These are phyloP conservation scores for Colletotrichum plurivorum DNA, from an alignment of 2,329 filamentous ascomycete genomes.

Conservation along the genomic window DNA sequence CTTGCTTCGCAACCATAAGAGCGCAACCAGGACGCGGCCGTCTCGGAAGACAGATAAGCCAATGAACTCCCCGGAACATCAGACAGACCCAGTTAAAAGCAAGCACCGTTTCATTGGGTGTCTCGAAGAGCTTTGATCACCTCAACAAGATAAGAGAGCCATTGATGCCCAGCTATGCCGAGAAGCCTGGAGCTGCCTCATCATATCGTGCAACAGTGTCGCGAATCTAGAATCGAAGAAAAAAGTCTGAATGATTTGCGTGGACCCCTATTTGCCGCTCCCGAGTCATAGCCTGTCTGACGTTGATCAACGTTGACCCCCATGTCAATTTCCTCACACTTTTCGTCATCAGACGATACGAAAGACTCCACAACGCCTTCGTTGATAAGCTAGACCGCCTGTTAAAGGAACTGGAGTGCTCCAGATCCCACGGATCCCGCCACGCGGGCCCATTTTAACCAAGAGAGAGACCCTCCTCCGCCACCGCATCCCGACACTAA, in stretches of 20 bases:
- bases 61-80: not conserved
- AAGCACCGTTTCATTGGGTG: not conserved
- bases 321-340: conserved; percentile 1
- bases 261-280: not conserved
- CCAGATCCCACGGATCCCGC: not conserved
- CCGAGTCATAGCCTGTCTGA: not conserved
- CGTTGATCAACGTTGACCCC: conserved; percentile 2
- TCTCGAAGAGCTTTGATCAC: not conserved
- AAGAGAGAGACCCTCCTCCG: conserved; percentile 5
- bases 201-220: not conserved
- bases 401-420: conserved; percentile 3
- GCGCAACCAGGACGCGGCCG: no score
- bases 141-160: not conserved
- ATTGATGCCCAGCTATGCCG: not conserved
- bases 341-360: not conserved
- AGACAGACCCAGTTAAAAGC: not conserved
- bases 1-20: no score
- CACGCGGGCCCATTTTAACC: conserved; percentile 16
- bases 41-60: not conserved
- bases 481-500: conserved; percentile 18
- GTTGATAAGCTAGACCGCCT: conserved; percentile 30
- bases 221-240: not conserved
- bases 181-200: no score
- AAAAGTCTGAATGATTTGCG: no score
- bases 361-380: not conserved